These are phyloP conservation scores for Theileria annulata DNA, from an alignment of 169 alveolate genomes.

Conservation along the genomic window DNA sequence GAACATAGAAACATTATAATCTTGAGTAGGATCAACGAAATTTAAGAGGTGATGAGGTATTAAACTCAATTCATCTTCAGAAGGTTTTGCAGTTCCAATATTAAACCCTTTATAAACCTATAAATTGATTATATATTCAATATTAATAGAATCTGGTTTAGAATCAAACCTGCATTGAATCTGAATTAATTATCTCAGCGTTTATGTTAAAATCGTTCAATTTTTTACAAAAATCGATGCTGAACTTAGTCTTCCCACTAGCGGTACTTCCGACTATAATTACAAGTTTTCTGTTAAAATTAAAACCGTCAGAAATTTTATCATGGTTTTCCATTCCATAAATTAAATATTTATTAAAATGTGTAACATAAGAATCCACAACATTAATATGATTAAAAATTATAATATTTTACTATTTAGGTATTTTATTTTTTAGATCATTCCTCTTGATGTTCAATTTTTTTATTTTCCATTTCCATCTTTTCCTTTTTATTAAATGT, in stretches of 20 bases:
- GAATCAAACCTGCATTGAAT: constrained; percentile 74
- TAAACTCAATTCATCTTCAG: constrained; percentile 54
- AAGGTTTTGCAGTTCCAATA: constrained; percentile 74
- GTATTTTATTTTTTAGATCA: background rate
- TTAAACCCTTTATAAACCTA: constrained; percentile 70
- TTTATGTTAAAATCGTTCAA: constrained; percentile 49
- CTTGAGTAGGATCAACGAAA: constrained; percentile 55
- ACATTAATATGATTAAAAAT: background rate
- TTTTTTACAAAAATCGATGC: constrained; percentile 65
- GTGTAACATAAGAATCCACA: constrained; percentile 5
- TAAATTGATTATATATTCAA: background rate
- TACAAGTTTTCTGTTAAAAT: constrained; percentile 18
- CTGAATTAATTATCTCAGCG: constrained; percentile 73
- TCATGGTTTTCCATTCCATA: background rate
- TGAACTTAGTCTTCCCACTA: constrained; percentile 74
- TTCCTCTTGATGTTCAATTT: background rate
- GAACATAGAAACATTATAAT: constrained; percentile 66
- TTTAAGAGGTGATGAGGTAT: constrained; percentile 72
- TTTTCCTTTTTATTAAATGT: background rate
- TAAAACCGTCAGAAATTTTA: constrained; percentile 1
- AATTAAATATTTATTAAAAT: background rate
- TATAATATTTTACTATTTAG: background rate
- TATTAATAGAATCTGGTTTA: background rate
- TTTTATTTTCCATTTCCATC: constrained; percentile 2
- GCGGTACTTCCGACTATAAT: constrained; percentile 75